These are phyloP conservation scores for Ceratocystis eucalypticola DNA, from an alignment of 2,329 filamentous ascomycete genomes.

Conservation along the genomic window DNA sequence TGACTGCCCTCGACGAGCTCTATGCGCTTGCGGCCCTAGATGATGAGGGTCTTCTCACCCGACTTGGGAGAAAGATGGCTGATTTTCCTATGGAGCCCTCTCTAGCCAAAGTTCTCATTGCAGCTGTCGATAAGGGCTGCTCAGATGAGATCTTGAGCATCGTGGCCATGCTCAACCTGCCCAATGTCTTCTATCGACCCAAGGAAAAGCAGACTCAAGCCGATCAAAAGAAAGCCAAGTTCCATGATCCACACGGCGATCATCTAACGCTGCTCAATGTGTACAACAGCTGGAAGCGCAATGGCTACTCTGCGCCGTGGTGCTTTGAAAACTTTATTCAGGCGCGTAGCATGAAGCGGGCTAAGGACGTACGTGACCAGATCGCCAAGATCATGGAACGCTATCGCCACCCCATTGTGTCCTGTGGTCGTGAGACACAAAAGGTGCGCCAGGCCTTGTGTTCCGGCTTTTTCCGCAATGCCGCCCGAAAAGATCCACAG, in stretches of 20 bases:
- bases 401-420: conserved; percentile 68
- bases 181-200: conserved; percentile 82
- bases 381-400: conserved; percentile 87
- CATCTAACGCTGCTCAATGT: conserved; percentile 92
- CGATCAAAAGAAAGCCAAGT: conserved; percentile 95
- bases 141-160: conserved; percentile 91
- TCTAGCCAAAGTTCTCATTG: conserved; percentile 79
- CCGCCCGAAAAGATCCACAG: conserved; percentile 84
- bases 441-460: conserved; percentile 83
- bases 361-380: conserved; percentile 85
- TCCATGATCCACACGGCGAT: conserved; percentile 88
- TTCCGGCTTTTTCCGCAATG: conserved; percentile 88
- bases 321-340: conserved; percentile 98
- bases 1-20: conserved; percentile 86
- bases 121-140: conserved; percentile 73
- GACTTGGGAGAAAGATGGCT: conserved; percentile 90
- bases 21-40: conserved; percentile 86
- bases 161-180: conserved; percentile 82
- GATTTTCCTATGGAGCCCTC: conserved; percentile 97
- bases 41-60: conserved; percentile 85
- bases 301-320: conserved; percentile 73
- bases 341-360: conserved; percentile 72
- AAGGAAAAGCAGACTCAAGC: conserved; percentile 96
- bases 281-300: conserved; percentile 91
- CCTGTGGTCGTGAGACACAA: conserved; percentile 75